These are phyloP conservation scores for Alectoria sarmentosa DNA, from an alignment of 495 filamentous ascomycete species.

Conservation along the genomic window DNA sequence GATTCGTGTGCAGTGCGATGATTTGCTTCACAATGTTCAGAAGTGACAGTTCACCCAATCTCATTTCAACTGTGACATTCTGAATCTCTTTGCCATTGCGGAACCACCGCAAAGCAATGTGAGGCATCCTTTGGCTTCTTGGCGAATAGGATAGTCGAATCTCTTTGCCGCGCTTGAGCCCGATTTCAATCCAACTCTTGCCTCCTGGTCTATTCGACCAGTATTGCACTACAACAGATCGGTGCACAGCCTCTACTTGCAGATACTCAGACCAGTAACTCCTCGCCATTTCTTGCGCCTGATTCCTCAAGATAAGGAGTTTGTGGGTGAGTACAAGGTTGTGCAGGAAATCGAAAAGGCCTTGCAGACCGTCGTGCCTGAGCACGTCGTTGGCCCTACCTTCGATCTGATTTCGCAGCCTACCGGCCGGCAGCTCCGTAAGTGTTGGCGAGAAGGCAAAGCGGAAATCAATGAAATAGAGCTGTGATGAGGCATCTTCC, in stretches of 20 bases:
- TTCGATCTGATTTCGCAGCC: slow-evolving; percentile 58
- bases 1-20: slow-evolving; percentile 64
- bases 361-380: slow-evolving; percentile 54
- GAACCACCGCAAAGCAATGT: slow-evolving; percentile 73
- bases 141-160: slow-evolving; percentile 31
- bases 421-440: slow-evolving; percentile 48
- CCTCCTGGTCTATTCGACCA: slow-evolving; percentile 61
- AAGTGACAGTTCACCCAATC: slow-evolving; percentile 59
- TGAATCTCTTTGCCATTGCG: slow-evolving; percentile 67
- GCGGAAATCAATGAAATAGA: slow-evolving; percentile 88
- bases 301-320: slow-evolving; percentile 66
- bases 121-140: slow-evolving; percentile 38
- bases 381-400: slow-evolving; percentile 61
- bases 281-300: slow-evolving; percentile 59
- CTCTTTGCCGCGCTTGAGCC: slow-evolving; percentile 57
- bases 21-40: slow-evolving; percentile 64
- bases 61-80: slow-evolving; percentile 55
- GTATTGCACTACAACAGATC: slow-evolving; percentile 81
- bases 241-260: slow-evolving; percentile 64
- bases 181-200: slow-evolving; percentile 90
- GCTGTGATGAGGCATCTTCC: slow-evolving; percentile 70
- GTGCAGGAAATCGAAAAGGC: slow-evolving; percentile 79
- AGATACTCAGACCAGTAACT: slow-evolving; percentile 70
- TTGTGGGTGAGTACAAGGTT: slow-evolving; percentile 82
- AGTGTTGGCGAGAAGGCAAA: slow-evolving; percentile 68